Base-by-base conservation (phyloP, 495 filamentous ascomycete species). In the Gamarada debralockiae region DNA sequence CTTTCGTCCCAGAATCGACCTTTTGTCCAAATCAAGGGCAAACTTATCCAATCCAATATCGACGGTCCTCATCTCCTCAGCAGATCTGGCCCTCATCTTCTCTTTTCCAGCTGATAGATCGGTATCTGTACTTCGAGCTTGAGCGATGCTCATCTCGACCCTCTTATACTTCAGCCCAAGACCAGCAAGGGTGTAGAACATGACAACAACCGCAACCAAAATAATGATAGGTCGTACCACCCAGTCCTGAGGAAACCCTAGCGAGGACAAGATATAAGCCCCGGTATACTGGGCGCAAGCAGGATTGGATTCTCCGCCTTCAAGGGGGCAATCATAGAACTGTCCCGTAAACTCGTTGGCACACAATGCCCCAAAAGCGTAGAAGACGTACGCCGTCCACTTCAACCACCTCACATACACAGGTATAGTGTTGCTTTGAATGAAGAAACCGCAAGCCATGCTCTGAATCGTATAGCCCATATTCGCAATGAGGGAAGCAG, bases 341-440 rank as follows among this genome's bases (percentile, higher is more conserved):
- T 72, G 68, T 13, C 72, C 77, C 7, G 79, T 69, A 45, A 90
- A 90, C 58, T 89, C 86, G 51, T 89, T 90, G 3, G 77, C 76
- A 48, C 70, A 74, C 2, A 87, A 69, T 3, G 83, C 84, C 0
- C 83, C 81, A 60, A 88, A 86, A 0, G 71, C 75, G 57, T 88
- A 90, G 59, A 83, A 88, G 37, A 71, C 69, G 57, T 77, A 80
- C 2, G 77, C 70, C 10, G 70, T 73, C 66, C 80, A 83, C 64
- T 87, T 87, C 7, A 84, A 69, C 86, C 86, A 90, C 37, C 85
- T 70, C 15, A 85, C 76, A 62, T 86, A 90, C 3, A 89, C 75
- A 0, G 86, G 84, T 14, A 90, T 88, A 27, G 82, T 81, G 33
- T 83, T 77, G 10, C 74, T 67, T 56, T 89, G 85, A 22, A 89